These are phyloP conservation scores for Orbilia javanica DNA, from an alignment of 2,329 filamentous ascomycete species.

Conservation along the genomic window DNA sequence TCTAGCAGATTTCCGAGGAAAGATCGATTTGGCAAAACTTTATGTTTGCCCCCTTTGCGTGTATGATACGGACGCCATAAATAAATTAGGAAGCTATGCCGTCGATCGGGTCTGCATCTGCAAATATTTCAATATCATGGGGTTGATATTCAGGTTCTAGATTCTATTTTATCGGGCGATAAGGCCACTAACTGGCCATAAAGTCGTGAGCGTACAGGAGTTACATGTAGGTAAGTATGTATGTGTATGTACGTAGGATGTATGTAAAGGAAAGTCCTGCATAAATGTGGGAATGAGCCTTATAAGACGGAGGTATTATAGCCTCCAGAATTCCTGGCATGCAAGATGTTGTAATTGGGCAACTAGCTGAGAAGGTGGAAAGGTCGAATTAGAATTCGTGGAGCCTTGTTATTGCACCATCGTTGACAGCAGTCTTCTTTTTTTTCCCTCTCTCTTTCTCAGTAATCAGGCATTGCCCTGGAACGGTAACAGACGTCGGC, in stretches of 20 bases:
- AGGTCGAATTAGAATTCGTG: slow-evolving; percentile 38
- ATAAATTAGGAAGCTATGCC: slow-evolving; percentile 34
- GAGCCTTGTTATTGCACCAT: slow-evolving; percentile 54
- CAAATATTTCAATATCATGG: slow-evolving; percentile 25
- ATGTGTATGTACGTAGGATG: neutral
- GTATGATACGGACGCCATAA: slow-evolving; percentile 38
- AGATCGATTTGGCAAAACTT: slow-evolving; percentile 20
- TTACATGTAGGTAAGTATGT: slow-evolving; percentile 6
- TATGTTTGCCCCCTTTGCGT: slow-evolving; percentile 26
- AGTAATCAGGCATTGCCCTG: slow-evolving; percentile 18
- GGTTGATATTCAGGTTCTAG: slow-evolving; percentile 50
- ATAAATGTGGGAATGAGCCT: slow-evolving; percentile 48
- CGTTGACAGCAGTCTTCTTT: slow-evolving; percentile 20
- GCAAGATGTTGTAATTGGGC: slow-evolving; percentile 56
- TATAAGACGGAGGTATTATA: slow-evolving; percentile 46
- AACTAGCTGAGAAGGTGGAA: slow-evolving; percentile 38
- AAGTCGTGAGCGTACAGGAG: slow-evolving; percentile 15
- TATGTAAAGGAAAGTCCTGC: slow-evolving; percentile 47
- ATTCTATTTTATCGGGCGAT: slow-evolving; percentile 46
- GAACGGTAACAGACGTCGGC: slow-evolving; percentile 23
- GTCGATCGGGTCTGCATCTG: slow-evolving; percentile 53
- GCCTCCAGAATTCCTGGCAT: slow-evolving; percentile 44
- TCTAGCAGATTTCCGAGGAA: slow-evolving; percentile 24
- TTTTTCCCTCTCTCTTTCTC: no score
- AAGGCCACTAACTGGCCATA: slow-evolving; percentile 28